phyloP scores from a whole-genome alignment of 345 rosid species.

The Salix dunnii region DNA sequence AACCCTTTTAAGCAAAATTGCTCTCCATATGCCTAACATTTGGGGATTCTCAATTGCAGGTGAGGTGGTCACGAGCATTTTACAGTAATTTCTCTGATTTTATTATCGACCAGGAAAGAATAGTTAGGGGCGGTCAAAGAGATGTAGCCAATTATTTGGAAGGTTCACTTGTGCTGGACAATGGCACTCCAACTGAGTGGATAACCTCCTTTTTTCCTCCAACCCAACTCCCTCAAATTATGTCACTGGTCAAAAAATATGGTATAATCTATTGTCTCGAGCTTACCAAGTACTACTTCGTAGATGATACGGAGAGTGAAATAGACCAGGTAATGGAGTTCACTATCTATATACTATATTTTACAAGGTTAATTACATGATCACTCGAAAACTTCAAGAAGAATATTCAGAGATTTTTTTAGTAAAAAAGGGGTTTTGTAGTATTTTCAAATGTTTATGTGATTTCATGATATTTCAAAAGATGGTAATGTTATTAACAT shows the following conservation, averaged over 20 bases:
- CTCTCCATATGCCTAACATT: no score
- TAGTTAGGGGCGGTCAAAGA: not conserved
- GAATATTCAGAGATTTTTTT: no score
- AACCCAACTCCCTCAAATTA: conserved; percentile 2
- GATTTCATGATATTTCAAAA: no score
- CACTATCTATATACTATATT: no score
- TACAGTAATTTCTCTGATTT: conserved; percentile 23
- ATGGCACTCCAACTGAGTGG: conserved; percentile 27
- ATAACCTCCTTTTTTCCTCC: conserved; percentile 12
- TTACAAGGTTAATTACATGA: no score
- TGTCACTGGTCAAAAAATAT: conserved; percentile 9
- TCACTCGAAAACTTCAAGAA: no score
- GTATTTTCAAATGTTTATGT: no score
- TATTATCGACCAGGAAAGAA: conserved; percentile 17
- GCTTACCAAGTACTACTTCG: conserved; percentile 8
- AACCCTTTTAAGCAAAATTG: no score
- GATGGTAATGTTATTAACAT: no score
- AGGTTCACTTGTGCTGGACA: conserved; percentile 21
- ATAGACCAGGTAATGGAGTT: no score
- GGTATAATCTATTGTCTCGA: conserved; percentile 25
- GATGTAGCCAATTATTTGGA: conserved; percentile 19
- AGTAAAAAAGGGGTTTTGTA: no score
- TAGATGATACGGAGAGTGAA: no score
- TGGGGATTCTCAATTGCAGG: conserved; percentile 3
- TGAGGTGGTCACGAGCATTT: conserved; percentile 15